phyloP scores from a whole-genome alignment of 2,329 filamentous ascomycete genomes.

The Calonectria leucothoes region DNA sequence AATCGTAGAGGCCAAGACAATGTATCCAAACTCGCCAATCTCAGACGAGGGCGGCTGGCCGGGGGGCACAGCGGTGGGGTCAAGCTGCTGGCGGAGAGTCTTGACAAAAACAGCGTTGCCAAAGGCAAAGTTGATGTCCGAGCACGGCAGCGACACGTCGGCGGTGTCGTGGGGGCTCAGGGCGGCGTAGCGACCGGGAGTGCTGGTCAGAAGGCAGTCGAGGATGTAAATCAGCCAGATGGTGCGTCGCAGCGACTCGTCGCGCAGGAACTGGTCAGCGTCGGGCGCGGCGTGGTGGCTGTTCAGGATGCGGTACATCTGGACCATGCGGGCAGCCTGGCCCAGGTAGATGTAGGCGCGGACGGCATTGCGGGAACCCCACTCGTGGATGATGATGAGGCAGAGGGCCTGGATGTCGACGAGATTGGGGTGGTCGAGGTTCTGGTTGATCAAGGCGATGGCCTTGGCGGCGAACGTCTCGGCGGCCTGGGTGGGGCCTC shows the following conservation, averaged over 20 bases:
- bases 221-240: constrained; percentile 73
- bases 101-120: constrained; percentile 69
- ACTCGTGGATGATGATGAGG: constrained; percentile 71
- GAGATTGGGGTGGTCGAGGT: constrained; percentile 68
- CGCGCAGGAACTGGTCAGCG: constrained; percentile 69
- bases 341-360: constrained; percentile 73
- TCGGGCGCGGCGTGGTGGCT: constrained; percentile 63
- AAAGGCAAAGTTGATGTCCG: constrained; percentile 72
- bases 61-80: constrained; percentile 49
- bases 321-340: constrained; percentile 72
- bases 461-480: constrained; percentile 71
- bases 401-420: constrained; percentile 72
- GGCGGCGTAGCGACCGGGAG: constrained; percentile 68
- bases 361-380: constrained; percentile 71
- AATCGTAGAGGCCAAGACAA: constrained; percentile 69
- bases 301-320: constrained; percentile 72
- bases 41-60: constrained; percentile 57
- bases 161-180: constrained; percentile 65
- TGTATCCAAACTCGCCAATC: constrained; percentile 71
- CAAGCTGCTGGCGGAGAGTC: constrained; percentile 60
- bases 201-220: constrained; percentile 72
- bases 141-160: constrained; percentile 68
- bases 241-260: constrained; percentile 71
- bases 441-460: constrained; percentile 67
- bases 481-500: constrained; percentile 64